These are phyloP conservation scores for Helianthus tuberosus DNA, from an alignment of 129 eudicot genomes.

Conservation along the genomic window DNA sequence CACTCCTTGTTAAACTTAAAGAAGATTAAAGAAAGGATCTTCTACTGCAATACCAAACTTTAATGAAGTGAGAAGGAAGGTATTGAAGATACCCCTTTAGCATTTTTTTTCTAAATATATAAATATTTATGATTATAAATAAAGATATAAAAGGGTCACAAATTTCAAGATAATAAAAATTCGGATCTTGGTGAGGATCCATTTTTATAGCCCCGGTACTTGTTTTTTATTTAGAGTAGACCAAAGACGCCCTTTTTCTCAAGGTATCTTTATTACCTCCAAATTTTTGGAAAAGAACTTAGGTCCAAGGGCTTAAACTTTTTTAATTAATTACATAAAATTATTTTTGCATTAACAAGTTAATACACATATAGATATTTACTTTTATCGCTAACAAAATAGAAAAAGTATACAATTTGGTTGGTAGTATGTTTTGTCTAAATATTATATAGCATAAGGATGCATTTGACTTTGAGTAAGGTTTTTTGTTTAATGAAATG, in stretches of 20 bases:
- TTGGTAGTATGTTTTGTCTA: neutral
- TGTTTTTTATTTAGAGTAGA: constrained; percentile 37
- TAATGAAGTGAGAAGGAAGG: constrained; percentile 89
- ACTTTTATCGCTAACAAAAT: neutral
- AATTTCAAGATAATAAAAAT: constrained; percentile 40
- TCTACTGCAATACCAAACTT: constrained; percentile 75
- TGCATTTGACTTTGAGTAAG: neutral
- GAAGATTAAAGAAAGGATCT: constrained; percentile 78
- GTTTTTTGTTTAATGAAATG: neutral
- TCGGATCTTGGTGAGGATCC: constrained; percentile 61
- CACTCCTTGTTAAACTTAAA: constrained; percentile 37
- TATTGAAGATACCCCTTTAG: constrained; percentile 56
- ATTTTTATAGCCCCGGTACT: constrained; percentile 34
- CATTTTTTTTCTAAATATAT: neutral
- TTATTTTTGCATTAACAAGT: neutral
- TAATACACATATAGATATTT: neutral
- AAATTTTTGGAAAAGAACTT: constrained; percentile 40
- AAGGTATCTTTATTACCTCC: constrained; percentile 42
- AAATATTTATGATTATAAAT: neutral
- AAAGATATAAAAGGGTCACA: constrained; percentile 19
- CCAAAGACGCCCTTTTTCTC: constrained; percentile 45
- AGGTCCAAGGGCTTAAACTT: constrained; percentile 30
- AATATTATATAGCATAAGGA: neutral
- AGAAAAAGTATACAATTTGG: neutral
- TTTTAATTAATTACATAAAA: neutral